Conservation (phyloP, 2,329 filamentous ascomycete genomes). For the Davidsoniella eucalypti region DNA sequence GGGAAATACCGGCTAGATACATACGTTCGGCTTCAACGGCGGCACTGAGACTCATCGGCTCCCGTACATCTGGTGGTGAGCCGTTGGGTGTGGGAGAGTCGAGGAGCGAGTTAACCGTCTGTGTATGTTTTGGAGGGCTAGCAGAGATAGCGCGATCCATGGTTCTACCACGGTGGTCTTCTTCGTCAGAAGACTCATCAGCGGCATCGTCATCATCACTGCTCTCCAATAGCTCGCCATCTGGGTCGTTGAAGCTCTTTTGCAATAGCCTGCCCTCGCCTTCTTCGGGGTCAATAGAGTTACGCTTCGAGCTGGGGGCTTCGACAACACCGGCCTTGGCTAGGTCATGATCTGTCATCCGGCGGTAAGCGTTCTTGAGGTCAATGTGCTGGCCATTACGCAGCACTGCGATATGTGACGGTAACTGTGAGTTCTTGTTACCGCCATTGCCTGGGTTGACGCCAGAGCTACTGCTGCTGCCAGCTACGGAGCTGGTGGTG, state of each 20-base stretch:
- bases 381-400: constrained; percentile 48
- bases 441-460: no score
- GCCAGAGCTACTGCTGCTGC: background rate
- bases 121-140: background rate
- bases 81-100: background rate
- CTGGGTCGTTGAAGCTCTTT: no score
- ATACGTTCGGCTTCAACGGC: constrained; percentile 66
- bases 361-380: constrained; percentile 51
- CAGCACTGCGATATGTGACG: constrained; percentile 29
- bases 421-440: background rate
- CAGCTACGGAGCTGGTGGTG: constrained; percentile 19
- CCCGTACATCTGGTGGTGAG: constrained; percentile 15
- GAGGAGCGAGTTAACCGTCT: constrained; percentile 1
- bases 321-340: constrained; percentile 43
- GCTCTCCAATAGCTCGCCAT: constrained; percentile 39
- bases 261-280: constrained; percentile 20
- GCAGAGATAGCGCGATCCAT: constrained; percentile 24
- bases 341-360: constrained; percentile 55
- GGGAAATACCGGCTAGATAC: constrained; percentile 20
- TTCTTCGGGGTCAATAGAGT: constrained; percentile 20
- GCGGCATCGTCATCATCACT: constrained; percentile 48
- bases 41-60: constrained; percentile 47
- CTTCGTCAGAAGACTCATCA: constrained; percentile 38
- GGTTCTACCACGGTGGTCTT: constrained; percentile 45
- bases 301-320: constrained; percentile 39